A percentile compares a stretch with the other conserved stretches of the same genome.
These are phyloP conservation scores for Cordyceps fumosorosea DNA, from an alignment of 2,329 filamentous ascomycete species.

Conservation along the genomic window DNA sequence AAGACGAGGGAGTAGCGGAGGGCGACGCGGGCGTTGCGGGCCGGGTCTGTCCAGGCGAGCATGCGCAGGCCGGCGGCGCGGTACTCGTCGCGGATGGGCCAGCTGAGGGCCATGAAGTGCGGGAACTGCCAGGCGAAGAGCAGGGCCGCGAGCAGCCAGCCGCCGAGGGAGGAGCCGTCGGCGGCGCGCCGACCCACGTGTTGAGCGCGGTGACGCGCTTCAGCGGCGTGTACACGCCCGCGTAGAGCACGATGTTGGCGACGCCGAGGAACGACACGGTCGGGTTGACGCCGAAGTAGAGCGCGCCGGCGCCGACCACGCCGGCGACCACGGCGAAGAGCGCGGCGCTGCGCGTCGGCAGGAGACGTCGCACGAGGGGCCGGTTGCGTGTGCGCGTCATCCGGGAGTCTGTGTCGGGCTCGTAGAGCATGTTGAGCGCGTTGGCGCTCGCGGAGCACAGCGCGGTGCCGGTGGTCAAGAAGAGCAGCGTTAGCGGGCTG, in stretches of 20 bases:
- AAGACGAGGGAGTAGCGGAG: conserved; percentile 80
- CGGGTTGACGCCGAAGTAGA: conserved; percentile 89
- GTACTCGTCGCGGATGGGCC: conserved; percentile 87
- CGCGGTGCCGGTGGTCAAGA: conserved; percentile 83
- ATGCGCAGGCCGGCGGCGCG: conserved; percentile 60
- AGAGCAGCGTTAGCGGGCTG: conserved; percentile 83
- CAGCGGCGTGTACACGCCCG: conserved; percentile 84
- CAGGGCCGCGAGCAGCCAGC: conserved; percentile 79
- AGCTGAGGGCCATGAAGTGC: conserved; percentile 92
- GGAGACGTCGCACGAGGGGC: conserved; percentile 75
- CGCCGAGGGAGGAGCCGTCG: conserved; percentile 61
- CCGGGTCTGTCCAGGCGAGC: conserved; percentile 83
- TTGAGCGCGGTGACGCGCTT: conserved; percentile 84
- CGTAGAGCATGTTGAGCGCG: conserved; percentile 94
- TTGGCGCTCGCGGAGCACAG: conserved; percentile 89
- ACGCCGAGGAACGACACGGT: conserved; percentile 82
- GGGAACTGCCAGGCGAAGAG: conserved; percentile 97
- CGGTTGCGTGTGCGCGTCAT: conserved; percentile 93
- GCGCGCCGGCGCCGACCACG: conserved; percentile 57
- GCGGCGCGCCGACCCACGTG: conserved; percentile 81
- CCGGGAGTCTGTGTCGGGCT: conserved; percentile 79
- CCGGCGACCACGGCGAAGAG: conserved; percentile 74
- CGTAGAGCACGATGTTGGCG: conserved; percentile 82
- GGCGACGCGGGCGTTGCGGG: conserved; percentile 78
- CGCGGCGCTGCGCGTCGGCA: conserved; percentile 64